Evolutionary conservation across 306 rosid species (phyloP).

Genomic region (Rubus idaeus): DNA sequence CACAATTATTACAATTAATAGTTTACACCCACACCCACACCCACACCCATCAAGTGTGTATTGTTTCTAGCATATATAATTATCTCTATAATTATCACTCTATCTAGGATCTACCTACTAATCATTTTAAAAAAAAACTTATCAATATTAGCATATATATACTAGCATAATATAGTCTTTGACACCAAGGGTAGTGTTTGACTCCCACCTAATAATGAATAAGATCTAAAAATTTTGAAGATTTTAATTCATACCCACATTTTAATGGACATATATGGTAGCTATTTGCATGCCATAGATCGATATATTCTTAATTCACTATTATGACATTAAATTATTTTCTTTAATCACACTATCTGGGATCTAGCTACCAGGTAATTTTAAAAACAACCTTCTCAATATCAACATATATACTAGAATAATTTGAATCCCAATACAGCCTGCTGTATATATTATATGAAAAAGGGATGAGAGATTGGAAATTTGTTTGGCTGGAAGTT

Average conservation of each 20-base stretch:
- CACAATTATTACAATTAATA: no score
- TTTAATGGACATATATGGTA: no score
- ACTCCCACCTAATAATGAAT: background rate
- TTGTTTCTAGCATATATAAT: background rate
- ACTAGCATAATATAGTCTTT: background rate
- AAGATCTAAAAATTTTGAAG: background rate
- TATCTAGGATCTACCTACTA: background rate
- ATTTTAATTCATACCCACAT: background rate
- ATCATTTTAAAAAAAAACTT: background rate
- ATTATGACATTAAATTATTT: no score
- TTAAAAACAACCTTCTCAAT: background rate
- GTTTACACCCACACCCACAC: no score
- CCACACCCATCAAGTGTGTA: no score
- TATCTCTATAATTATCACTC: background rate
- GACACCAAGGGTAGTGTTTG: background rate
- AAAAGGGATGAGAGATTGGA: no score
- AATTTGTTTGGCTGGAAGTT: no score
- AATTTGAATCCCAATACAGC: slow-evolving; percentile 1
- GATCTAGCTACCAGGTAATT: background rate
- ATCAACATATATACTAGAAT: background rate
- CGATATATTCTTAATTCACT: no score
- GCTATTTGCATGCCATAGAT: no score
- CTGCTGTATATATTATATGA: background rate
- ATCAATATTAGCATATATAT: background rate
- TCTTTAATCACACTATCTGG: background rate